Evolutionary conservation across 768 basidiomycete genomes (phyloP).

Genomic region (Lactarius quietus): DNA sequence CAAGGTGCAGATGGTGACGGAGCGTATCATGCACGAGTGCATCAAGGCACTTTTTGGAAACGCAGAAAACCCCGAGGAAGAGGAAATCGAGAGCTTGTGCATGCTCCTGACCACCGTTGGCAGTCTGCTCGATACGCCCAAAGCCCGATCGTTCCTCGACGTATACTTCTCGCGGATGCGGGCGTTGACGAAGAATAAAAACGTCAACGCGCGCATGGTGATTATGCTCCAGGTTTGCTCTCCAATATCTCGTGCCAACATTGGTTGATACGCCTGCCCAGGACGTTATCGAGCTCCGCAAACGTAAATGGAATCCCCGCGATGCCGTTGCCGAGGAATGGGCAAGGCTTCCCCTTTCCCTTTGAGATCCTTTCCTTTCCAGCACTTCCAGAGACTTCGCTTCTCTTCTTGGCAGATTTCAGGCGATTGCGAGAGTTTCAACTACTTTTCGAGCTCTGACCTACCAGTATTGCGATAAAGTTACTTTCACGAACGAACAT

Average conservation of each 20-base stretch:
- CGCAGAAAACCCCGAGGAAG: constrained; percentile 93
- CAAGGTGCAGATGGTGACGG: constrained; percentile 98
- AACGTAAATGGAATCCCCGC: constrained; percentile 75
- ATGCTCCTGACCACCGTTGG: constrained; percentile 91
- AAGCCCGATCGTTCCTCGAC: constrained; percentile 82
- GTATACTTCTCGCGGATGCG: constrained; percentile 93
- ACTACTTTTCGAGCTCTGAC: too few relatives aligned
- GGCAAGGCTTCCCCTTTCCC: too few relatives aligned
- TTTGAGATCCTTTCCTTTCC: too few relatives aligned
- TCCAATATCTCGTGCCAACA: constrained; percentile 3
- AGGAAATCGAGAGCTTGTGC: constrained; percentile 95
- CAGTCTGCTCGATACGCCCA: constrained; percentile 72
- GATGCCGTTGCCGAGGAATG: constrained; percentile 66
- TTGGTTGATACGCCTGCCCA: constrained; percentile 34
- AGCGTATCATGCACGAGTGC: constrained; percentile 98
- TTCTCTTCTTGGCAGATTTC: too few relatives aligned
- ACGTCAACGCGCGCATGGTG: constrained; percentile 82
- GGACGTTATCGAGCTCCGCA: constrained; percentile 90
- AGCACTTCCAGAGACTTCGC: too few relatives aligned
- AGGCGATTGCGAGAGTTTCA: too few relatives aligned
- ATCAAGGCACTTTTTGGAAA: constrained; percentile 93
- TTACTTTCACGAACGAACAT: too few relatives aligned
- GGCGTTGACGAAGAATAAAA: constrained; percentile 66
- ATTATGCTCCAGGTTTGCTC: constrained; percentile 88
- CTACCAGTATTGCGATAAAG: too few relatives aligned